Base-by-base conservation (phyloP, 2,329 filamentous ascomycete genomes). In the Alternaria angustiovoidea region DNA sequence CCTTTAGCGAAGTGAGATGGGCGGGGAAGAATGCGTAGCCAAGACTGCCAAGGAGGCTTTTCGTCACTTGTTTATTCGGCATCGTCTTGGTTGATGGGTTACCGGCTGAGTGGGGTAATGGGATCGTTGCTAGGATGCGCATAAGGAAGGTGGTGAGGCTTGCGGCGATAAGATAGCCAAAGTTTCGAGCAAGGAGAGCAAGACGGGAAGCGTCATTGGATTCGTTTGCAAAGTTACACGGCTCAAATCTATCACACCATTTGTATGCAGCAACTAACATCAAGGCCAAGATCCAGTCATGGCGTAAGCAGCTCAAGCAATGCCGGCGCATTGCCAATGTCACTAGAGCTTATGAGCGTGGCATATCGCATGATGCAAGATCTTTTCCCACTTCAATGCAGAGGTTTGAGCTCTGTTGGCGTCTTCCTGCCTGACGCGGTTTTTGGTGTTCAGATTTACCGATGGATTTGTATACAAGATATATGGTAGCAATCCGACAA, bases 11-110 rank as follows among this genome's bases (percentile, higher is more conserved):
- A 57, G 18, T 54, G 34, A 58, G 47, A 57, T 30, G 51, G 52
- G 69, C 59, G 64, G 69, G 64, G 66, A 62, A 65, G 20, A 20
- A 54, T 64, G 54, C 60, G 63, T 9, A 9, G 66, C 69, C 69
- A 72, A 73, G 69, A 55, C 36, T 57, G 63, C 69, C 62, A 66
- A 67, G 64, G 30, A 51, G 20, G 54, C 57, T 57, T 61, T 44
- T 54, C 48, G 36, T 51, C 51, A 43, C 59, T 57, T 54, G 46
- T 51, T 48, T 57, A n/a, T 32, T 30, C 38, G 39, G 20, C 41
- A 61, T 42, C 11, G 20, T 52, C 43, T 49, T 48, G 49, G 24
- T 32, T 51, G 24, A n/a, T 46, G 18, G 18, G 22, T 32, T 44
- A 30, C 22, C 6, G 24, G 38, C 30, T 38, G 28, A 24, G 34